These are phyloP conservation scores for Silene noctiflora DNA, from an alignment of 179 eudicot species.

Conservation along the genomic window DNA sequence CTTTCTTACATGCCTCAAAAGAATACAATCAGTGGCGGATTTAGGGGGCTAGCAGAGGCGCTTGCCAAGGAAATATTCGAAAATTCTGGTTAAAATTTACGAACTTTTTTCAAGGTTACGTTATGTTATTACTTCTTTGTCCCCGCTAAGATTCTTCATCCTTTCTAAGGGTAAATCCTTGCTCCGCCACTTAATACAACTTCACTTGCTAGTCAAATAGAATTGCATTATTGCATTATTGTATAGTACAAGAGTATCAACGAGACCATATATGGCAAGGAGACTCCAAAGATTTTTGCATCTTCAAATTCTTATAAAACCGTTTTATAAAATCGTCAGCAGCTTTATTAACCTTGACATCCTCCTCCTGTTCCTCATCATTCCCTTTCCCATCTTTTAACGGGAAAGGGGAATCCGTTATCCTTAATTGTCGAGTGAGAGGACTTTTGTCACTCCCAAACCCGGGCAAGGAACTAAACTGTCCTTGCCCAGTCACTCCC, in stretches of 20 bases:
- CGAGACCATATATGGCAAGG: constrained; percentile 29
- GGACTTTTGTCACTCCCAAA: constrained; percentile 30
- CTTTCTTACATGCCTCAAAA: neutral
- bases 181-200: no score
- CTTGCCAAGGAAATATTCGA: no score
- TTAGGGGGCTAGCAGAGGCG: no score
- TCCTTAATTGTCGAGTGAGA: constrained; percentile 26
- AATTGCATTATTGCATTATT: neutral
- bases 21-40: neutral
- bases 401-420: constrained; percentile 45
- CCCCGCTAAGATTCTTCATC: no score
- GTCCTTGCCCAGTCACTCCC: constrained; percentile 16
- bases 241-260: neutral
- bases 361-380: constrained; percentile 25
- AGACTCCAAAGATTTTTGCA: constrained; percentile 38
- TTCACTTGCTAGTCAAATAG: neutral
- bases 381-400: constrained; percentile 30
- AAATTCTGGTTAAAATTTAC: no score
- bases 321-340: constrained; percentile 40
- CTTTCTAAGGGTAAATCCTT: no score
- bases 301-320: constrained; percentile 36
- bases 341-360: constrained; percentile 32
- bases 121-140: no score
- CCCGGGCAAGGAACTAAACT: constrained; percentile 18
- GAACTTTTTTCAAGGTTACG: no score